Evolutionary conservation across 805 yeast genomes (phyloP), one percentile per base, ranked within the genome.

Genomic region (Hanseniaspora jakobsenii): DNA sequence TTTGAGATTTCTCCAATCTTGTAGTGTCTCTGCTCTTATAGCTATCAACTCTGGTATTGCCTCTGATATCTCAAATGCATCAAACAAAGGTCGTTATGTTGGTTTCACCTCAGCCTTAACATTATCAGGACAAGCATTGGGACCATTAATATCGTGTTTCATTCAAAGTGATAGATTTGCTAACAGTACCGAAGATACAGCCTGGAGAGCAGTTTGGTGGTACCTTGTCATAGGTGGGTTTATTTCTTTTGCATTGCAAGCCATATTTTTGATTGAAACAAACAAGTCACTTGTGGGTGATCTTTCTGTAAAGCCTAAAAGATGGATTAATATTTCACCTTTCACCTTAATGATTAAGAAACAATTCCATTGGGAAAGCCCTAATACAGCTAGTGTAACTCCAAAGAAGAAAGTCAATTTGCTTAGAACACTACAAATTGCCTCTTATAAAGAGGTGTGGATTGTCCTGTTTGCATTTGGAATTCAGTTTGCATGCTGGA

Each of bases 131-230:
- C 79, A 78, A 53, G 85, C 83, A 2, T 66, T 84, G 49, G 89
- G 93, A 8, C 85, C 93, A 0, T 61, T 86, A 18, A 62, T 84
- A 18, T 82, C 65, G 44, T 67, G 47, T 72, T 78, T 45, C 79
- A 83, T 54, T 55, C 35, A 76, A 2, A 58, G 80, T 48, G 79
- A 81, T 54, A 52, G 57, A 48, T 59, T 65, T 47, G 69, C 69
- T 9, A 61, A 58, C 1, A 49, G 65, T n/a, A 53, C 63, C 3
- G 66, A 72, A 3, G 59, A 62, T n/a, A 65, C 68, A 50, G 66
- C 73, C 16, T 85, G 95, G 95, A 67, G 89, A 53, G 74, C 85
- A 0, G 72, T 78, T 12, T 81, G 81, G 53, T 75, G 84, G 76
- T 81, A 85, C 50, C 59, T 81, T 38, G 75, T 81, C 1, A 76